phyloP scores from a whole-genome alignment of 352 stramenopile genomes.

The Chrysophaeum taylorii region DNA sequence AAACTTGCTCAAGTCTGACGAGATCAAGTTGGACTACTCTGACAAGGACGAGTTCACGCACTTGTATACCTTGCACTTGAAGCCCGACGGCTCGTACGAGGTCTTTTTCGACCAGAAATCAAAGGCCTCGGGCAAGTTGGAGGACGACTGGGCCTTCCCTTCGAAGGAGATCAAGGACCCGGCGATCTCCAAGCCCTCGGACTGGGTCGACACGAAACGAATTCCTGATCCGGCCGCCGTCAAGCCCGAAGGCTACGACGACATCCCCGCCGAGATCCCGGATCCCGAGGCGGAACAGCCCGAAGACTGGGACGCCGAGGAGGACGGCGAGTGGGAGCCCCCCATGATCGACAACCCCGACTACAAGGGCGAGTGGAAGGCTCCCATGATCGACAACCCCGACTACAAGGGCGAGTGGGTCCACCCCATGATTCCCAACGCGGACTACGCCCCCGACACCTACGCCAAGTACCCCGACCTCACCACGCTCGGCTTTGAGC shows the following conservation, averaged over 20 bases:
- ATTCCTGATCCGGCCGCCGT: slow-evolving; percentile 84
- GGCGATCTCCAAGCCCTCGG: slow-evolving; percentile 82
- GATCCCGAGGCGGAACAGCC: slow-evolving; percentile 91
- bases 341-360: slow-evolving; percentile 88
- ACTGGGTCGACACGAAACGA: slow-evolving; percentile 91
- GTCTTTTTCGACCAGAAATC: slow-evolving; percentile 91
- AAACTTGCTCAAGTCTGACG: slow-evolving; percentile 77
- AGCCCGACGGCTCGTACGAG: slow-evolving; percentile 92
- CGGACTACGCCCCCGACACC: slow-evolving; percentile 89
- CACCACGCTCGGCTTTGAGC: slow-evolving; percentile 93
- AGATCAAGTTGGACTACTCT: slow-evolving; percentile 47
- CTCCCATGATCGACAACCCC: slow-evolving; percentile 94
- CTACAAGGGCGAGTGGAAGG: slow-evolving; percentile 96
- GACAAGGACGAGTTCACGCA: slow-evolving; percentile 76
- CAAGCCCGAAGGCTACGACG: slow-evolving; percentile 91
- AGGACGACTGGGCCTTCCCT: slow-evolving; percentile 88
- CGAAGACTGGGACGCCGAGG: slow-evolving; percentile 96
- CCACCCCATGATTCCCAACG: slow-evolving; percentile 90
- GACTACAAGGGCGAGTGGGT: slow-evolving; percentile 97
- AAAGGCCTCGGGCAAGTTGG: slow-evolving; percentile 74
- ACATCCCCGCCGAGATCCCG: slow-evolving; percentile 87
- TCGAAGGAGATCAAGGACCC: slow-evolving; percentile 94
- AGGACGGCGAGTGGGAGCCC: slow-evolving; percentile 70
- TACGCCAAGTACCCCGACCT: slow-evolving; percentile 79
- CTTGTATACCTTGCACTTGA: slow-evolving; percentile 93